These are phyloP conservation scores for Magnaporthiopsis rhizophila DNA, from an alignment of 2,329 filamentous ascomycete species.

Conservation along the genomic window DNA sequence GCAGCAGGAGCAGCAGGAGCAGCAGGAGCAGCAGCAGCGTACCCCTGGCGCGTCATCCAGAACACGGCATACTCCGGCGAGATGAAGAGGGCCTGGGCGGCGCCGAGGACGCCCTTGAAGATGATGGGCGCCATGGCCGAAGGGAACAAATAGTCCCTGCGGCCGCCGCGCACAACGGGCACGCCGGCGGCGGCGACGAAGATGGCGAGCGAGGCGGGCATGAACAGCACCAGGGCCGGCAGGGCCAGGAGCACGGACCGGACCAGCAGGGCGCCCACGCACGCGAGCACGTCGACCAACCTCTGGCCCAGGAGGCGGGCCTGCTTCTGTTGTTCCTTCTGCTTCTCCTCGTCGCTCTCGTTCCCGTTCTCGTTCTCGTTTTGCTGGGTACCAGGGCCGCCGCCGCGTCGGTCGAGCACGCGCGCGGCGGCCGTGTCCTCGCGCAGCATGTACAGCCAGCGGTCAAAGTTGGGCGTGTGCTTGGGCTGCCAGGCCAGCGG, in stretches of 20 bases:
- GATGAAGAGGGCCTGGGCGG: slow-evolving; percentile 34
- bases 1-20: too few relatives aligned
- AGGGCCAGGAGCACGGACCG: slow-evolving; percentile 27
- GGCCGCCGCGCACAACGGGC: slow-evolving; percentile 3
- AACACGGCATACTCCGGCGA: slow-evolving; percentile 40
- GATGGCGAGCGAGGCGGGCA: slow-evolving; percentile 34
- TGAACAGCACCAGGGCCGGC: slow-evolving; percentile 33
- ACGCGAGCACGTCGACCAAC: slow-evolving; percentile 22
- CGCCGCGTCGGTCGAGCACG: neutral
- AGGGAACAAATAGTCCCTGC: slow-evolving; percentile 34
- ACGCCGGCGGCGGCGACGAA: slow-evolving; percentile 28
- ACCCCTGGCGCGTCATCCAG: slow-evolving; percentile 43
- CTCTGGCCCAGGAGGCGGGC: neutral
- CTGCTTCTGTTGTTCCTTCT: neutral
- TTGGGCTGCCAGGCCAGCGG: slow-evolving; percentile 33
- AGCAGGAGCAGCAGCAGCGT: too few relatives aligned
- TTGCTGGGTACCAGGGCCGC: too few relatives aligned
- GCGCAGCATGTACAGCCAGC: slow-evolving; percentile 38
- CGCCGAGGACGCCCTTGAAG: slow-evolving; percentile 43
- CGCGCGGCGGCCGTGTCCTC: slow-evolving; percentile 9
- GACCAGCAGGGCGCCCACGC: slow-evolving; percentile 26
- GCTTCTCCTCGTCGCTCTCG: neutral
- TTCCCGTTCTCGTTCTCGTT: too few relatives aligned
- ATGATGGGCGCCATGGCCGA: slow-evolving; percentile 36
- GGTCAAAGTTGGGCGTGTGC: slow-evolving; percentile 25